These are phyloP conservation scores for Sedum album DNA, from an alignment of 164 flowering plant species.

Conservation along the genomic window DNA sequence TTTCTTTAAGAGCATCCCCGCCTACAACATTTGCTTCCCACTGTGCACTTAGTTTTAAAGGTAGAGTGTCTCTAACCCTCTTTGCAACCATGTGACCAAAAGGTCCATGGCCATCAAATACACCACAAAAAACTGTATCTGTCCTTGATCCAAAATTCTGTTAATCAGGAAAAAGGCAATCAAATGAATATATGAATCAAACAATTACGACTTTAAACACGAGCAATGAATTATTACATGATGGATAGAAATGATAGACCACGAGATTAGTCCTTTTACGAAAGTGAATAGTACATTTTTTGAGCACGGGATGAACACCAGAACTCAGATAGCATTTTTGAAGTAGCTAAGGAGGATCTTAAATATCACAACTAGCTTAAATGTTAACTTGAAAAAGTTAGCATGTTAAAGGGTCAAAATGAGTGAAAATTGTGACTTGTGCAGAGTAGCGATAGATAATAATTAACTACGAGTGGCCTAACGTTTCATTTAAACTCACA, in stretches of 20 bases:
- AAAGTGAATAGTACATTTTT: no score
- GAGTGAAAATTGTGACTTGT: not conserved
- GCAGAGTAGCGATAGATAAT: not conserved
- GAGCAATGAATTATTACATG: not conserved
- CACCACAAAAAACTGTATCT: constrained; percentile 93
- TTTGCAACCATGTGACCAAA: constrained; percentile 95
- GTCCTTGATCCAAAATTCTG: constrained; percentile 88
- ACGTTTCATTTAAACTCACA: not conserved
- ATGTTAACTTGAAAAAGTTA: not conserved
- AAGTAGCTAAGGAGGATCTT: no score
- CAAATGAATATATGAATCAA: not conserved
- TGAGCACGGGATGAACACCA: no score
- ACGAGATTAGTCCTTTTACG: no score
- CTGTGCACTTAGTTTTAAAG: constrained; percentile 68
- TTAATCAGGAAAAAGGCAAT: constrained; percentile 3
- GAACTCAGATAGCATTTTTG: no score
- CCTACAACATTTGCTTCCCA: constrained; percentile 64
- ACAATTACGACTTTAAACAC: no score
- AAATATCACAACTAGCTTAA: no score
- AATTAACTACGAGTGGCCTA: not conserved
- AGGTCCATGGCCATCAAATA: constrained; percentile 99
- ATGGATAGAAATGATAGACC: no score
- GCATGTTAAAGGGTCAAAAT: no score
- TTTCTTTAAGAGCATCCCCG: constrained; percentile 49
- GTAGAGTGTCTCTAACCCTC: constrained; percentile 91